phyloP scores from a whole-genome alignment of 2,329 filamentous ascomycete genomes.

The Cercospora sojina region DNA sequence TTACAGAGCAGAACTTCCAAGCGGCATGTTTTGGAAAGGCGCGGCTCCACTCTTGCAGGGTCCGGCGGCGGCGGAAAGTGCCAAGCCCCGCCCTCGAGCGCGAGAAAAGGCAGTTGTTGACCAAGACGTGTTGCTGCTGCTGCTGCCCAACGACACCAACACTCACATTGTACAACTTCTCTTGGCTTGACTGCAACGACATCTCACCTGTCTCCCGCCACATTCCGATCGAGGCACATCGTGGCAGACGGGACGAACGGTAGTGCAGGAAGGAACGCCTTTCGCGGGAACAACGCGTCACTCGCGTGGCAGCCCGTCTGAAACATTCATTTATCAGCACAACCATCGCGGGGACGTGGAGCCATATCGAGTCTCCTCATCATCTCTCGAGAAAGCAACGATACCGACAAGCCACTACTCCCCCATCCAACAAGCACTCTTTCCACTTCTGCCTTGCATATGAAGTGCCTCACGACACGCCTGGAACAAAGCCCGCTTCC shows the following conservation, averaged over 20 bases:
- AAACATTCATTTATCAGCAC: background rate
- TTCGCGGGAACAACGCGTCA: background rate
- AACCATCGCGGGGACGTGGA: background rate
- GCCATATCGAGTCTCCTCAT: too few species aligned
- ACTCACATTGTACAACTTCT: background rate
- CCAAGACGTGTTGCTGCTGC: background rate
- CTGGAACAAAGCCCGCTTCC: background rate
- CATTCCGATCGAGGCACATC: background rate
- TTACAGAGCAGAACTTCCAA: background rate
- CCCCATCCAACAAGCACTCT: background rate
- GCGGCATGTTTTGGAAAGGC: background rate
- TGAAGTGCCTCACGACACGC: background rate
- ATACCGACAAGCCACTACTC: background rate
- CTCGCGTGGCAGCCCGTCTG: background rate
- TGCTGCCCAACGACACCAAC: background rate
- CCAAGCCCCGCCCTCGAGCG: background rate
- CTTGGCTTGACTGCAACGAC: background rate
- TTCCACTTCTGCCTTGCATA: background rate
- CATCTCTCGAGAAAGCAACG: too few species aligned
- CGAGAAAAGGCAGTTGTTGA: background rate
- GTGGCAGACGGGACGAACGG: background rate
- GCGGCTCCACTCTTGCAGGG: background rate
- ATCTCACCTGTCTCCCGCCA: background rate
- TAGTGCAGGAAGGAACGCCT: background rate
- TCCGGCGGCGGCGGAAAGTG: background rate